Percentiles rank a stretch among this genome's conserved stretches.
Conservation (phyloP, 2,329 filamentous ascomycete genomes). For the Penicillium sp. region DNA sequence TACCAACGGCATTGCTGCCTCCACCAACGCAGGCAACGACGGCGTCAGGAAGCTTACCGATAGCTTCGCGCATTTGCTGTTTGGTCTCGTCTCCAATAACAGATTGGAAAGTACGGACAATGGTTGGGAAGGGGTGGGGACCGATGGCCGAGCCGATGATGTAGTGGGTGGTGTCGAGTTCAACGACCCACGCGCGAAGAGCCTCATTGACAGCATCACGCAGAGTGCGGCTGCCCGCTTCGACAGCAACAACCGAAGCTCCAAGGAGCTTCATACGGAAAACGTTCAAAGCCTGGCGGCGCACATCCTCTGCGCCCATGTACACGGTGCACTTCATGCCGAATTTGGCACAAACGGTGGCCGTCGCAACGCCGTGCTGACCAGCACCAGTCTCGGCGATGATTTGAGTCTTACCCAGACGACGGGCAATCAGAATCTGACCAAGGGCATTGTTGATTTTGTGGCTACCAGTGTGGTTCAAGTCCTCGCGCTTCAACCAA, state of each 20-base stretch:
- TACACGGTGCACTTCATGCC: constrained; percentile 97
- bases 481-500: constrained; percentile 94
- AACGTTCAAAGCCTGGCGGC: constrained; percentile 91
- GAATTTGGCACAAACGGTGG: constrained; percentile 96
- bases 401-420: constrained; percentile 90
- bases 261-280: constrained; percentile 97
- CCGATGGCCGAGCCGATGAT: constrained; percentile 97
- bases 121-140: constrained; percentile 94
- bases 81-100: constrained; percentile 95
- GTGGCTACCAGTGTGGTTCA: constrained; percentile 96
- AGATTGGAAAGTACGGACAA: constrained; percentile 94
- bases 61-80: constrained; percentile 76
- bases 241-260: constrained; percentile 85
- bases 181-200: constrained; percentile 85
- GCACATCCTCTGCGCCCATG: constrained; percentile 97
- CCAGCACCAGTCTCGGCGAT: constrained; percentile 97
- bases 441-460: constrained; percentile 99
- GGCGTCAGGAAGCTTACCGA: constrained; percentile 86
- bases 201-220: constrained; percentile 93
- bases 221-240: constrained; percentile 77
- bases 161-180: constrained; percentile 92
- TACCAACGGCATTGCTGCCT: constrained; percentile 89
- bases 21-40: constrained; percentile 96
- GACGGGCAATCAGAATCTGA: constrained; percentile 77
- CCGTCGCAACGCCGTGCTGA: constrained; percentile 95